A percentile compares a stretch with the other conserved stretches of the same genome.
These are phyloP conservation scores for Aspergillus sclerotialis DNA, from an alignment of 2,329 filamentous ascomycete genomes.

Conservation along the genomic window DNA sequence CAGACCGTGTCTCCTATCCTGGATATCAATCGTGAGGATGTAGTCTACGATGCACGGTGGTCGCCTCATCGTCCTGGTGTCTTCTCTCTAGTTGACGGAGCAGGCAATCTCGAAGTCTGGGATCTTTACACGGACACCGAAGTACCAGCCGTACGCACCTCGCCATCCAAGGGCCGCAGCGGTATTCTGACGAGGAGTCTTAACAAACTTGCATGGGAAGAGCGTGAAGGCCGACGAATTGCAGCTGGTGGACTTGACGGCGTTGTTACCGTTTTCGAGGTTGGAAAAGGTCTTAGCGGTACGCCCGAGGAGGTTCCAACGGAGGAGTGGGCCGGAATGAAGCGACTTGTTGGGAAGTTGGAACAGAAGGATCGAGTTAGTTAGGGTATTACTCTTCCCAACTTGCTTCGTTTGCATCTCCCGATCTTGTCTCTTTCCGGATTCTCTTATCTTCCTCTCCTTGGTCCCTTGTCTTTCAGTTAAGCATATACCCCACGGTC, in stretches of 20 bases:
- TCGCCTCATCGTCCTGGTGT: conserved; percentile 89
- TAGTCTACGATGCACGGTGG: conserved; percentile 95
- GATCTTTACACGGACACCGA: conserved; percentile 89
- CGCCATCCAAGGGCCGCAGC: conserved; percentile 56
- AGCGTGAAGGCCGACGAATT: conserved; percentile 74
- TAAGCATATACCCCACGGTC: conserved; percentile 21
- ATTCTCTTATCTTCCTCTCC: conserved; percentile 7
- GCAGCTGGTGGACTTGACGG: conserved; percentile 91
- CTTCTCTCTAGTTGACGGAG: conserved; percentile 90
- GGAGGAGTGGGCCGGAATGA: conserved; percentile 90
- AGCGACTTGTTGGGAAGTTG: conserved; percentile 73
- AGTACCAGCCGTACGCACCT: conserved; percentile 76
- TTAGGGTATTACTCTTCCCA: too few species aligned
- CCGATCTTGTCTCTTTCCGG: conserved; percentile 4
- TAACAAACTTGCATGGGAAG: conserved; percentile 94
- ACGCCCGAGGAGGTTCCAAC: conserved; percentile 75
- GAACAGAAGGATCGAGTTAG: conserved; percentile 49
- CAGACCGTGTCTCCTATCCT: conserved; percentile 65
- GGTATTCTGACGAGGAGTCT: conserved; percentile 74
- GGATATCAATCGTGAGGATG: conserved; percentile 87
- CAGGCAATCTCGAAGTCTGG: conserved; percentile 88
- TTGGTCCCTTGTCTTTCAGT: conserved; percentile 5
- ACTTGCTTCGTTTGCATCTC: conserved; percentile 12
- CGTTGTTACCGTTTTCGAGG: conserved; percentile 86
- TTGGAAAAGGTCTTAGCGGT: conserved; percentile 63